Evolutionary conservation across 768 basidiomycete genomes (phyloP).

Genomic region (Porpolomopsis calyptriformis): DNA sequence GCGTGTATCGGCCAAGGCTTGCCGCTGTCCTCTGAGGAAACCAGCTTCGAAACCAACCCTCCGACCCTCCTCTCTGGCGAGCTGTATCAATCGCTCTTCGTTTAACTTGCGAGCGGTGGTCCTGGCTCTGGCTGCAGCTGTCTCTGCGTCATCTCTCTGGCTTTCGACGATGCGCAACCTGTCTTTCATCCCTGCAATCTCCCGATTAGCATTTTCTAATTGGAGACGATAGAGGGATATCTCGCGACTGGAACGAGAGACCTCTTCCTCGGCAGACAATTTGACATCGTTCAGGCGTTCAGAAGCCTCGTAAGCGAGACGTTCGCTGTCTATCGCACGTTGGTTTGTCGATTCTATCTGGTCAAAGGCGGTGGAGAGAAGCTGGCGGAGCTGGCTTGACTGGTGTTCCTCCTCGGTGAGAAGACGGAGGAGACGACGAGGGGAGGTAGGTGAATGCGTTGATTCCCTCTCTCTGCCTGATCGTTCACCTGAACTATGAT

Average conservation of each 20-base stretch:
- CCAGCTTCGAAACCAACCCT: conserved; percentile 41
- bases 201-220: conserved; percentile 29
- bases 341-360: conserved; percentile 25
- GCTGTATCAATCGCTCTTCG: conserved; percentile 38
- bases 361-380: conserved; percentile 25
- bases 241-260: conserved; percentile 26
- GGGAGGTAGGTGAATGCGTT: not conserved
- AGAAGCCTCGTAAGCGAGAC: conserved; percentile 21
- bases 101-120: conserved; percentile 39
- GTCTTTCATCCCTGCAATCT: conserved; percentile 42
- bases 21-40: conserved; percentile 10
- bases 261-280: conserved; percentile 25
- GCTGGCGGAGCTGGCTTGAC: conserved; percentile 23
- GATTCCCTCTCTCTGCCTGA: not conserved
- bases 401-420: conserved; percentile 27
- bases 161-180: conserved; percentile 36
- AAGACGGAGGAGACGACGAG: conserved; percentile 16
- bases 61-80: conserved; percentile 50
- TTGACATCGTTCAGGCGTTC: conserved; percentile 25
- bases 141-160: conserved; percentile 49
- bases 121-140: conserved; percentile 41
- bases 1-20: not conserved
- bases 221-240: conserved; percentile 28
- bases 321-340: conserved; percentile 26
- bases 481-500: not conserved